These are phyloP conservation scores for Alnus glutinosa DNA, from an alignment of 306 rosid species.

Conservation along the genomic window DNA sequence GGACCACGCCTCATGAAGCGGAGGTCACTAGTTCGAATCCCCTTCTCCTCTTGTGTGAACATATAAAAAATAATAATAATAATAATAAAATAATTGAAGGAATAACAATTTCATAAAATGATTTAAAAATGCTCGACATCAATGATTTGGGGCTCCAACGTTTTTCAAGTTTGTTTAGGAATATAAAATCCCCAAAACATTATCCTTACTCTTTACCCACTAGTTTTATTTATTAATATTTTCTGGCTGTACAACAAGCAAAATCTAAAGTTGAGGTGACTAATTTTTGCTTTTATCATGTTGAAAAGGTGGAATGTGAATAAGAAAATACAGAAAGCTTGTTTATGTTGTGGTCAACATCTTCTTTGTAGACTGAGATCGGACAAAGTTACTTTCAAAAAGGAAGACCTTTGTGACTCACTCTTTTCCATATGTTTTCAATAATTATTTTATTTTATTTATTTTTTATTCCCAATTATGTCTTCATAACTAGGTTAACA, in stretches of 20 bases:
- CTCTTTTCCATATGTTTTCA: not conserved
- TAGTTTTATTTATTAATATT: no score
- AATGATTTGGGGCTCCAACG: no score
- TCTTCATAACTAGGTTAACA: not conserved
- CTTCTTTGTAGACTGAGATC: conserved; percentile 37
- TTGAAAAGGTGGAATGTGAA: conserved; percentile 4
- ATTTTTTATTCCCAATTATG: not conserved
- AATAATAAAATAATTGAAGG: no score
- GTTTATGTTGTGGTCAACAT: conserved; percentile 27
- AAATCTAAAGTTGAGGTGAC: conserved; percentile 3
- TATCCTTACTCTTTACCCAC: no score
- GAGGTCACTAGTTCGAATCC: no score
- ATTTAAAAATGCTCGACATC: no score
- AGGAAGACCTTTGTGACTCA: conserved; percentile 8
- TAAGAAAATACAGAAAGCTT: conserved; percentile 7
- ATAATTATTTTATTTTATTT: not conserved
- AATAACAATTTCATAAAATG: no score
- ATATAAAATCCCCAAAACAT: no score
- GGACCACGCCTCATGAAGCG: no score
- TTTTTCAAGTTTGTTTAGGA: no score
- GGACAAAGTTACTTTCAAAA: conserved; percentile 12
- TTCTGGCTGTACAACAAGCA: not conserved
- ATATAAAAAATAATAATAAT: no score
- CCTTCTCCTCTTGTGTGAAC: no score
- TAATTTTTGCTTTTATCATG: conserved; percentile 2